Evolutionary conservation across 2,329 filamentous ascomycete species (phyloP).

Genomic region (Conoideocrella luteorostrata): DNA sequence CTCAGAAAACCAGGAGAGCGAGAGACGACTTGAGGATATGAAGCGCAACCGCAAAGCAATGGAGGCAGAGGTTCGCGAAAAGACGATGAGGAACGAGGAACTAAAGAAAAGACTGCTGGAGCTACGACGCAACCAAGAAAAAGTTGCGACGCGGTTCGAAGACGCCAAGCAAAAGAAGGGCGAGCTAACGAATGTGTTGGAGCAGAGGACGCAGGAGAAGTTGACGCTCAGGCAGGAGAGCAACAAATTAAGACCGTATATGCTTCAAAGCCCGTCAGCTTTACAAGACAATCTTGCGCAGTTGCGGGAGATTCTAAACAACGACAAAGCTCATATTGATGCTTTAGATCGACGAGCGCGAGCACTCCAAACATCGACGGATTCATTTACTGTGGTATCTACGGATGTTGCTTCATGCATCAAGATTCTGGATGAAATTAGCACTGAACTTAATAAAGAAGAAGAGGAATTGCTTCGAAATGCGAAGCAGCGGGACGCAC

Average conservation of each 20-base stretch:
- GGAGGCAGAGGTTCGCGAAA: slow-evolving; percentile 76
- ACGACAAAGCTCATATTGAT: slow-evolving; percentile 81
- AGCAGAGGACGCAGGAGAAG: slow-evolving; percentile 65
- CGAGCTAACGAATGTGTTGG: slow-evolving; percentile 63
- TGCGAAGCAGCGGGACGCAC: slow-evolving; percentile 73
- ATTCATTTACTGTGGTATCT: slow-evolving; percentile 79
- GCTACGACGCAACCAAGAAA: slow-evolving; percentile 73
- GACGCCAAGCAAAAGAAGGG: slow-evolving; percentile 75
- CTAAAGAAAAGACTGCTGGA: slow-evolving; percentile 77
- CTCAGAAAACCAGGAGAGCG: slow-evolving; percentile 79
- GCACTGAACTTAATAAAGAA: slow-evolving; percentile 78
- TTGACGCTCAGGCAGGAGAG: slow-evolving; percentile 75
- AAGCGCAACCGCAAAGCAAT: slow-evolving; percentile 71
- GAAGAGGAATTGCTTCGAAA: slow-evolving; percentile 83
- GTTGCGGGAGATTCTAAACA: slow-evolving; percentile 68
- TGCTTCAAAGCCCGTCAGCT: slow-evolving; percentile 77
- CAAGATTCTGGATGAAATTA: slow-evolving; percentile 82
- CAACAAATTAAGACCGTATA: slow-evolving; percentile 84
- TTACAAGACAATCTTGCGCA: slow-evolving; percentile 79
- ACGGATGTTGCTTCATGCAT: slow-evolving; percentile 83
- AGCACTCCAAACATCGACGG: slow-evolving; percentile 83
- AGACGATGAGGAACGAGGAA: slow-evolving; percentile 79
- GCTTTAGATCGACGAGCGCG: slow-evolving; percentile 79
- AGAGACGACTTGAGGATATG: slow-evolving; percentile 73
- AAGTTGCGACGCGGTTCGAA: slow-evolving; percentile 75